Base-by-base conservation (phyloP, 306 rosid genomes). In the Luffa acutangula region DNA sequence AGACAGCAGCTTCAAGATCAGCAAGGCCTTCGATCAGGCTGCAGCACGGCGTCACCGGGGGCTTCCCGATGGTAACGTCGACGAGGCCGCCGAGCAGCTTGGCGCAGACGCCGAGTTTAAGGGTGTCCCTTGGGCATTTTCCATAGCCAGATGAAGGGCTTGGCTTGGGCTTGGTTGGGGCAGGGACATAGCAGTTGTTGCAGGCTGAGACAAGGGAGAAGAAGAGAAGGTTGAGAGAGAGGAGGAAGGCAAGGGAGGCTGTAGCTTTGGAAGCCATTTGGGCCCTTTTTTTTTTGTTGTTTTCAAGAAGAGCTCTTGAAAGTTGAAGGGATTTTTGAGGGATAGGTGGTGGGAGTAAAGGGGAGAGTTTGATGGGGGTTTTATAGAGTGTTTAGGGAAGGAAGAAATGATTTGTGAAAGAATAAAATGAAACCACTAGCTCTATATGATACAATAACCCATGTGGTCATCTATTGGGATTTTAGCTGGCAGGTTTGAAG, bases 1-100 rank as follows among this genome's bases (percentile, higher is more conserved):
- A 93, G 6, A 84, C 80, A 2, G 94, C 96, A 18, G 94, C 94
- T 37, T 91, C 96, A 10, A 91, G 84, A 56, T 91, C 90, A 51
- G 74, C 90, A 34, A 93, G 96, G 5, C 96, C 96, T 15, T 89
- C 39, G 21, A 93, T 33, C 21, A 93, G 88, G 25, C 83, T 1
- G 81, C 96, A 93, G 78, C 96, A 93, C 2, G 93, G 94, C 3
- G 79, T 11, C 15, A 83, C 88, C 0, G 96, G 91, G 46, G 94
- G 93, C 17, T 46, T 58, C 14, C 94, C 93, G 8, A 93, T 8
- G 18, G 84, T 84, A 34, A 83, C 2, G 75, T 91, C 87, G 31
- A 91, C 15, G 80, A 93, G 74, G 1, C 75, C 75, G 8, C 96
- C 91, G 7, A 93, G 89, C 9, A 93, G 83, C n/a, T 86, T 74